phyloP scores from a whole-genome alignment of 202 grass and related monocot species.

The Tripidium arundinaceum region DNA sequence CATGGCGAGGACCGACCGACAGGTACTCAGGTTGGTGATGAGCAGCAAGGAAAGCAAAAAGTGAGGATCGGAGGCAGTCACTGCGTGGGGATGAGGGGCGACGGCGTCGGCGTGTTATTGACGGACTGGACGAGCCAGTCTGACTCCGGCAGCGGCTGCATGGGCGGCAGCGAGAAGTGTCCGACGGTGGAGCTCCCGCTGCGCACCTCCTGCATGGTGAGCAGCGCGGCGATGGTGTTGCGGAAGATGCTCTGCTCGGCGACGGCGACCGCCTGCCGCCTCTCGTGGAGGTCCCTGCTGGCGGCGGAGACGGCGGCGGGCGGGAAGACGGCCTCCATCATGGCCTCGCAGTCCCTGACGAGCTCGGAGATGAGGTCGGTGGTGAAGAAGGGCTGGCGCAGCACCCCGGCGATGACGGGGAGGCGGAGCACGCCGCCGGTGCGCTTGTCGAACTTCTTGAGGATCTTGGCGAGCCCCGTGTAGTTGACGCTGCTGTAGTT shows the following conservation, averaged over 20 bases:
- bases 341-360: constrained; percentile 74
- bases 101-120: background rate
- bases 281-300: background rate
- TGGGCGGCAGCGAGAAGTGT: constrained; percentile 64
- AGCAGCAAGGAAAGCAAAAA: too few relatives aligned
- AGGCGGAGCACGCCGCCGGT: constrained; percentile 61
- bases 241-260: constrained; percentile 73
- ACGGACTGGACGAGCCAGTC: constrained; percentile 58
- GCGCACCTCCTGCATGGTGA: constrained; percentile 79
- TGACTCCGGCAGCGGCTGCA: constrained; percentile 47
- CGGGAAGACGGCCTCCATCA: constrained; percentile 68
- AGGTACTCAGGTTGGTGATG: too few relatives aligned
- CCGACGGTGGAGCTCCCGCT: constrained; percentile 85
- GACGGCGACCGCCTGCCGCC: constrained; percentile 32
- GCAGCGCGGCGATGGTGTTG: constrained; percentile 75
- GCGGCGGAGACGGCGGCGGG: background rate
- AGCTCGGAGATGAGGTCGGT: constrained; percentile 78
- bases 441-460: constrained; percentile 96
- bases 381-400: constrained; percentile 77
- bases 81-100: constrained; percentile 60
- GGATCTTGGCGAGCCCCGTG: constrained; percentile 78
- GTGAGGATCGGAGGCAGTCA: too few relatives aligned
- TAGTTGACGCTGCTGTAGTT: constrained; percentile 95
- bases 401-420: constrained; percentile 64
- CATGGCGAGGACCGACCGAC: too few relatives aligned